Percentiles rank a stretch among this genome's conserved stretches.
These are phyloP conservation scores for Gigaspora rosea DNA, from an alignment of 192 early-diverging fungal genomes.

Conservation along the genomic window DNA sequence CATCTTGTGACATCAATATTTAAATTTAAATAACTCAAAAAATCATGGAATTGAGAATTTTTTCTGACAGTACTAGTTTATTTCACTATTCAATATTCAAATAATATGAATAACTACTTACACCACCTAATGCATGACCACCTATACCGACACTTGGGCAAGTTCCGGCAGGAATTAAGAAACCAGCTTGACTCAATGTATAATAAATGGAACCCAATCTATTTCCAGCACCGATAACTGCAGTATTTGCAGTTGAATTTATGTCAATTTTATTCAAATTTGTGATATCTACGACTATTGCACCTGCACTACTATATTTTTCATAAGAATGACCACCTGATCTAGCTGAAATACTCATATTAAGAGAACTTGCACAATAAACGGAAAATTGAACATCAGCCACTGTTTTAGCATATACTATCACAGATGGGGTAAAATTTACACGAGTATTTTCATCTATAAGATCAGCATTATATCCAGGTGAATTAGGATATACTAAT, in stretches of 20 bases:
- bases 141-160: constrained; percentile 65
- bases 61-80: not conserved
- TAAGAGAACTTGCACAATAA: constrained; percentile 37
- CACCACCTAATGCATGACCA: constrained; percentile 59
- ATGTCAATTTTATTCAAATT: constrained; percentile 34
- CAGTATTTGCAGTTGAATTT: constrained; percentile 37
- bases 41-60: not conserved
- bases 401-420: constrained; percentile 28
- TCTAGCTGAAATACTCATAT: constrained; percentile 41
- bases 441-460: constrained; percentile 31
- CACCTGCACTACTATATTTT: constrained; percentile 50
- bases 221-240: constrained; percentile 53
- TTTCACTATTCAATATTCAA: not conserved
- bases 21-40: not conserved
- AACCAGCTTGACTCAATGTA: constrained; percentile 13
- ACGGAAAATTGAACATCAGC: constrained; percentile 39
- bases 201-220: constrained; percentile 58
- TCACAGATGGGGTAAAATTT: constrained; percentile 33
- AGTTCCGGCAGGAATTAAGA: constrained; percentile 49
- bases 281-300: constrained; percentile 53
- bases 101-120: not conserved
- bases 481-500: constrained; percentile 23
- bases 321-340: constrained; percentile 64
- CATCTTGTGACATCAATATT: no score
- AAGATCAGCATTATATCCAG: not conserved